Conservation (phyloP, 1,284 basidiomycete genomes). For the Moesziomyces globuligerus region DNA sequence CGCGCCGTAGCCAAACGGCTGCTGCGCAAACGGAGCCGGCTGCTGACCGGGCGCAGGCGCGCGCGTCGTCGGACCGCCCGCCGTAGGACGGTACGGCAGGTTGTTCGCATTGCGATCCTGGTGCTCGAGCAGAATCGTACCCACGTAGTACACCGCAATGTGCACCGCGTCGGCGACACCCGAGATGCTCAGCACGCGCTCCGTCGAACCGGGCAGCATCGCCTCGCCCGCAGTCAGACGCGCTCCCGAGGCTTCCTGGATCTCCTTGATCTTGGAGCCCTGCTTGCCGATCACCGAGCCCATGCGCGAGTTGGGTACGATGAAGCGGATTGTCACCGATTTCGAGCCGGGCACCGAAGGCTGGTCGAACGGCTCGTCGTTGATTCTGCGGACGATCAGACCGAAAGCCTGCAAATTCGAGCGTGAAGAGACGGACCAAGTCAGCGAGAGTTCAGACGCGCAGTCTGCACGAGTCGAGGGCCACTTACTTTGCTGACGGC, state of each 20-base stretch:
- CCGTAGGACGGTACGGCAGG: slow-evolving; percentile 67
- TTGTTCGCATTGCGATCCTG: slow-evolving; percentile 73
- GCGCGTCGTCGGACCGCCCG: slow-evolving; percentile 38
- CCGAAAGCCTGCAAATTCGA: slow-evolving; percentile 91
- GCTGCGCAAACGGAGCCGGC: slow-evolving; percentile 23
- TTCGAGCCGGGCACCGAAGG: slow-evolving; percentile 96
- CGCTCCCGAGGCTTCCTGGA: slow-evolving; percentile 97
- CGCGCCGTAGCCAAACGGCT: slow-evolving; percentile 35
- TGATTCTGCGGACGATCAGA: slow-evolving; percentile 96
- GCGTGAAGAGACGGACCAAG: background rate
- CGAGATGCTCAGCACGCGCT: slow-evolving; percentile 89
- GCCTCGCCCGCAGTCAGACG: slow-evolving; percentile 95
- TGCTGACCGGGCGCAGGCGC: slow-evolving; percentile 17
- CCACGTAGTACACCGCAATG: slow-evolving; percentile 98
- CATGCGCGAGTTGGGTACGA: slow-evolving; percentile 99
- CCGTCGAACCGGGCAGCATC: slow-evolving; percentile 98
- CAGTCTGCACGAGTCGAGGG: too few species aligned
- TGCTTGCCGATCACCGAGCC: slow-evolving; percentile 98
- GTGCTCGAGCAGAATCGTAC: slow-evolving; percentile 93
- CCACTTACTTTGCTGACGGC: slow-evolving; percentile 92
- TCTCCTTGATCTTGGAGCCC: slow-evolving; percentile 98
- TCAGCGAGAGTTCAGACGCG: background rate
- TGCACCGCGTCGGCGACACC: slow-evolving; percentile 99
- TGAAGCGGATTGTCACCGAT: slow-evolving; percentile 94
- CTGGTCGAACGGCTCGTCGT: slow-evolving; percentile 97